Base-by-base conservation (phyloP, 2,329 filamentous ascomycete genomes). In the Achaetomium macrosporum region DNA sequence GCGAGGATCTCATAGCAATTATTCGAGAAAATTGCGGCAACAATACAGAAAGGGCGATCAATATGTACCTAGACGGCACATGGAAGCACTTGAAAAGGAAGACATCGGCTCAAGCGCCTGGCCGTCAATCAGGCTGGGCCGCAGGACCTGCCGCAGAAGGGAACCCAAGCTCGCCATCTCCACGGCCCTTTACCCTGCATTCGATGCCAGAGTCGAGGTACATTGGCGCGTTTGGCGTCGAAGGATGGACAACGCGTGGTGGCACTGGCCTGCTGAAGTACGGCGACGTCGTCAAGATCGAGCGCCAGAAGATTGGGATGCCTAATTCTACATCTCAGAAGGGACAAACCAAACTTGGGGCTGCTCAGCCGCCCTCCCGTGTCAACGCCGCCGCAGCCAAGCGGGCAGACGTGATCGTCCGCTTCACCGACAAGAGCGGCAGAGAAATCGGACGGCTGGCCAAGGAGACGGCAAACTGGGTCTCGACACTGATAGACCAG, bases 401-500 rank as follows among this genome's bases (percentile, higher is more conserved):
- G 62, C 83, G 88, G 44, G 79, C 84, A 17, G 93, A 99, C 71
- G 83, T 96, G 6, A 80, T 99, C 55, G 95, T 97, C 25, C 84
- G 93, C 1, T 97, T 99, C 64, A 95, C 88, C 0, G 95, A 90
- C 63, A 69, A 76, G 10, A 78, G 73, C 47, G 91, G 91, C 0
- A 82, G 85, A 50, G 93, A 99, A 67, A 79, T 99, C 44, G 93
- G 93, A 4, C 80, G 93, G 55, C 69, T 99, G 36, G 85, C 90
- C 29, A 92, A 91, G 62, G 91, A 97, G 33, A 84, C 83, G 5
- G 90, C 93, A 4, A 82, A 84, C 55, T 99, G 93, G 91, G 88
- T 97, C 6, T 96, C 93, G 3, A 85, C 90, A 0, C 71, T 99
- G 60, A 83, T 97, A 47, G 93, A 99, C 64, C 90, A 97, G 66